Evolutionary conservation across 2,329 filamentous ascomycete species (phyloP).

Genomic region (Aureobasidium namibiae): DNA sequence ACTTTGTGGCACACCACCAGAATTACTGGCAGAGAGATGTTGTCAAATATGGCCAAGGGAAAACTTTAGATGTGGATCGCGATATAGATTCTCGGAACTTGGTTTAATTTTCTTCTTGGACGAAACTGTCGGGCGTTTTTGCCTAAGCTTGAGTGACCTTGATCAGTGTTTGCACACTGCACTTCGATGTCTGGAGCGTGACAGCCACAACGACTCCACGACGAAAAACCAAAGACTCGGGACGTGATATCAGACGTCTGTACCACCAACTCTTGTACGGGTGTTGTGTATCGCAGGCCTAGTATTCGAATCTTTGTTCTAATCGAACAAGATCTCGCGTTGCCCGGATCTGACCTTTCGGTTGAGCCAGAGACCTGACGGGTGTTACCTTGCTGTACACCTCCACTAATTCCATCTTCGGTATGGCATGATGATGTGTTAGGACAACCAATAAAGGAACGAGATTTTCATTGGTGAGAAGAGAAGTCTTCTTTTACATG

Average conservation of each 20-base stretch:
- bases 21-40: slow-evolving; percentile 70
- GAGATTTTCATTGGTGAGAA: background rate
- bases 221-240: too few species aligned
- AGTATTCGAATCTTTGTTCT: background rate
- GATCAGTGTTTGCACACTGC: too few species aligned
- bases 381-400: background rate
- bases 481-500: background rate
- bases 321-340: background rate
- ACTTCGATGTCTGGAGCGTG: too few species aligned
- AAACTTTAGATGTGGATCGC: slow-evolving; percentile 40
- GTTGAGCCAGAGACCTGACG: background rate
- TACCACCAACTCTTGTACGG: background rate
- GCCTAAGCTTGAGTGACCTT: background rate
- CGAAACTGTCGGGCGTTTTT: background rate
- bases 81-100: background rate
- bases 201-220: too few species aligned
- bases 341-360: background rate
- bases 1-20: slow-evolving; percentile 72
- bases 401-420: background rate
- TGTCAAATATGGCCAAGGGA: slow-evolving; percentile 58
- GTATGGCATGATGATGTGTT: background rate
- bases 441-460: background rate
- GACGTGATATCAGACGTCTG: background rate
- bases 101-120: background rate
- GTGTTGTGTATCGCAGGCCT: background rate